These are phyloP conservation scores for Leptodontidium sp. DNA, from an alignment of 2,329 filamentous ascomycete species.

Conservation along the genomic window DNA sequence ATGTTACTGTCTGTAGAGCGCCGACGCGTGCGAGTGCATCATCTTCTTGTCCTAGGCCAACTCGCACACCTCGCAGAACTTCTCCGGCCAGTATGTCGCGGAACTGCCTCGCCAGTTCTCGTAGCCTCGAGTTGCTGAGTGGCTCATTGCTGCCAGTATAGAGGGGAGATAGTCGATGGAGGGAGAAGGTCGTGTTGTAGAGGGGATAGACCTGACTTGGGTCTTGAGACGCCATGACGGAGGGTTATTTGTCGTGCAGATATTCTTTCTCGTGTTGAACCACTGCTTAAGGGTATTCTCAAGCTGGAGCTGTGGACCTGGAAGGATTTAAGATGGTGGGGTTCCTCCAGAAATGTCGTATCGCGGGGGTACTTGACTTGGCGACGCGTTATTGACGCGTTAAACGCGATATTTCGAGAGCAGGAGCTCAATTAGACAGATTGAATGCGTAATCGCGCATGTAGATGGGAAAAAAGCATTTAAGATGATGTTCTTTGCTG, in stretches of 20 bases:
- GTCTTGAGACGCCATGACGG: conserved; percentile 33
- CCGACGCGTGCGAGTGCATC: conserved; percentile 49
- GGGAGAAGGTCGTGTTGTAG: conserved; percentile 54
- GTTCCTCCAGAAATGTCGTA: neutral
- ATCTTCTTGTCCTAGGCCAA: conserved; percentile 50
- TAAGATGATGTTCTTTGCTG: neutral
- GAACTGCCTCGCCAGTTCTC: conserved; percentile 51
- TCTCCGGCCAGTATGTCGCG: conserved; percentile 55
- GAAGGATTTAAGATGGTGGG: neutral
- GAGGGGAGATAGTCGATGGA: conserved; percentile 56
- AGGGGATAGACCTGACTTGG: conserved; percentile 49
- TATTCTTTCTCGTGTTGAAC: neutral
- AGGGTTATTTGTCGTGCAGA: neutral
- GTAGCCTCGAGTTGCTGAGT: conserved; percentile 47
- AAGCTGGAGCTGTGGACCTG: neutral
- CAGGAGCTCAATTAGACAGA: neutral
- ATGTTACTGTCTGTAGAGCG: conserved; percentile 52
- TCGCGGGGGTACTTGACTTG: conserved; percentile 10
- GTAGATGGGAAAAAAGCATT: neutral
- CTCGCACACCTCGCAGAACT: conserved; percentile 54
- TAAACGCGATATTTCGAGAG: neutral
- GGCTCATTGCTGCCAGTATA: conserved; percentile 49
- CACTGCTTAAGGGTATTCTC: neutral
- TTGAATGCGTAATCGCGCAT: neutral
- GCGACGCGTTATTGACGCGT: conserved; percentile 16